Base-by-base conservation (phyloP, 108 stramenopile genomes). In the Cyclostephanos tholiformis region DNA sequence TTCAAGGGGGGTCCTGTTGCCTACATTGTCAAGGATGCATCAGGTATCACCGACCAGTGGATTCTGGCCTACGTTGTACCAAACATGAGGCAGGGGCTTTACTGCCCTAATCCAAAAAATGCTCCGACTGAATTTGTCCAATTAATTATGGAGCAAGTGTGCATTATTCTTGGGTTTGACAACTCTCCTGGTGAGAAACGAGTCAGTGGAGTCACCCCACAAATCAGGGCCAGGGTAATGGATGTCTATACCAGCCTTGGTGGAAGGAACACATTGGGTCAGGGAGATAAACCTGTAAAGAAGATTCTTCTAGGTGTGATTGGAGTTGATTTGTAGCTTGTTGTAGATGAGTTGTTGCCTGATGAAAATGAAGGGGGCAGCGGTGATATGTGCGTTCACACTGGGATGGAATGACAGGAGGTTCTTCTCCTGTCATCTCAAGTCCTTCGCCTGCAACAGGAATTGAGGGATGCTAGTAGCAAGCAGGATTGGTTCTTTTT, bases 21-120 rank as follows among this genome's bases (percentile, higher is more conserved):
- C 6, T 77, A 63, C 32, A 25, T 29, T 44, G 22, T 39, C 27
- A 41, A 9, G n/a, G 26, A n/a, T 13, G 76, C 52, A 25, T 56
- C 63, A 5, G 62, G 70, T 16, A 52, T 77, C n/a, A 50, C 76
- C 22, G 71, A 77, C 29, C 69, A 69, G 2, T 71, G 63, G 76
- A 57, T 77, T 16, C 39, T 64, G 23, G 32, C 63, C n/a, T 50
- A 71, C 59, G 69, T 72, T 63, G 63, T 63, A 3, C 60, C 71
- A 11, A 43, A 13, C 36, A 69, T 58, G 36, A 16, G 25, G 22
- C 2, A 30, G 9, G 16, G 25, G 4, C 6, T 50, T 51, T 27
- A 53, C 36, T 36, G 36, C 36, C 36, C 36, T 36, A n/a, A n/a
- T n/a, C 36, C 36, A 6, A 6, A 6, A 6, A 6, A 4, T 6